Base-by-base conservation (phyloP, 2,329 filamentous ascomycete genomes). In the Trichoderma sp. region DNA sequence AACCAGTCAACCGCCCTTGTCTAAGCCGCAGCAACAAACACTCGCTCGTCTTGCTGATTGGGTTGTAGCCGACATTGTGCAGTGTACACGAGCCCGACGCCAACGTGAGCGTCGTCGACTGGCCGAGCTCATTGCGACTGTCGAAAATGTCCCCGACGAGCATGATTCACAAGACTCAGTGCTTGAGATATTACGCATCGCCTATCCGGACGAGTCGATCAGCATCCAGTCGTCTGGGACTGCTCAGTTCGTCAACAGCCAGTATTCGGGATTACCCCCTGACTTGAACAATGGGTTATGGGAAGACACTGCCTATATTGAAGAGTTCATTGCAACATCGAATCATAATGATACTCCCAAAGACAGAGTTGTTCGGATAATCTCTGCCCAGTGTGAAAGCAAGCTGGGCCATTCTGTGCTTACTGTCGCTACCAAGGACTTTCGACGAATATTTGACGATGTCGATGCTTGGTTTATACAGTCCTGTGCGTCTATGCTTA, bases 401-500 rank as follows among this genome's bases (percentile, higher is more conserved):
- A 27, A 27, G 14, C 13, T 24, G 13, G 52, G 52, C 8, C 52
- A 24, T 55, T 55, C 52, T 7, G 8, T 31, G 35, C 40, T 61
- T 6, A 13, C 47, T 61, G 59, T 61, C 5, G 40, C 24, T 2
- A 49, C 40, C 27, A 61, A 49, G 5, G 59, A 61, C 29, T 61
- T 61, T 35, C 59, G 59, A 49, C 29, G 47, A 11, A 43, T 61
- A 14, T 61, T 61, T 49, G 59, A 61, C 47, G 40, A 61, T 49
- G 24, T 61, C 16, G 59, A 61, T 35, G 47, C 59, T 19, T 61
- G 59, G 40, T 61, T 61, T 21, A n/a, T 61, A n/a, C 27, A 61
- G n/a, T 33, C 59, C 47, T 61, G 59, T 16, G 59, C 59, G 49
- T 33, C 24, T 29, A 61, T 61, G 40, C 19, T 61, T n/a, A 49